Conservation (phyloP, 495 filamentous ascomycete genomes). For the Daldinia grandis region DNA sequence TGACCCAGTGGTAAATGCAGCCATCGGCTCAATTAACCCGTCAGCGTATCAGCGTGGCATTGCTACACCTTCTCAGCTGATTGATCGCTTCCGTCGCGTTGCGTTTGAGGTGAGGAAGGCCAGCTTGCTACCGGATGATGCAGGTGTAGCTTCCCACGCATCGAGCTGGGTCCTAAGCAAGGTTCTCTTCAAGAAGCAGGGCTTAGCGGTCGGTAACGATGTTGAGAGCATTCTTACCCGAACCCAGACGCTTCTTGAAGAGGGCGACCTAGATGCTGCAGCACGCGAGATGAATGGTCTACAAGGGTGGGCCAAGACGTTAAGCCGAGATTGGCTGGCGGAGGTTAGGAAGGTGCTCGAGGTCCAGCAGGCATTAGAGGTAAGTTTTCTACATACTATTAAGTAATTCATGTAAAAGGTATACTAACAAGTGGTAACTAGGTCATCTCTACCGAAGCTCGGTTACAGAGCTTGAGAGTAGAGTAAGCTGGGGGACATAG, state of each 20-base stretch:
- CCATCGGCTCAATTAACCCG: constrained; percentile 93
- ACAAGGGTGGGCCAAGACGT: constrained; percentile 89
- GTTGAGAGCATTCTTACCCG: constrained; percentile 92
- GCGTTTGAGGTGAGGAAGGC: constrained; percentile 94
- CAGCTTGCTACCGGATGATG: constrained; percentile 86
- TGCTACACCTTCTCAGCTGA: constrained; percentile 79
- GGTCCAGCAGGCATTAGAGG: constrained; percentile 94
- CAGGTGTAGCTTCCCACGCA: constrained; percentile 91
- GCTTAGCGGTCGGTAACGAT: constrained; percentile 85
- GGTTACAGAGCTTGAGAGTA: constrained; percentile 66
- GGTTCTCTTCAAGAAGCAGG: constrained; percentile 91
- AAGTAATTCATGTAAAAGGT: constrained; percentile 2
- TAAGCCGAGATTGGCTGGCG: constrained; percentile 90
- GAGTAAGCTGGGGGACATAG: constrained; percentile 48
- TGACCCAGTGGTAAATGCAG: constrained; percentile 85
- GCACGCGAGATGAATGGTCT: constrained; percentile 94
- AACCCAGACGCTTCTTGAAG: constrained; percentile 86
- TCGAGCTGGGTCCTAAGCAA: constrained; percentile 88
- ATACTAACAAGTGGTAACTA: constrained; percentile 34
- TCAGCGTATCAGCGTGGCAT: constrained; percentile 92
- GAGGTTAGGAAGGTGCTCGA: constrained; percentile 91
- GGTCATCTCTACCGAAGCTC: constrained; percentile 69
- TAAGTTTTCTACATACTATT: constrained; percentile 57
- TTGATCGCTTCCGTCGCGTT: constrained; percentile 96
- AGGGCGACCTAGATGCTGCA: constrained; percentile 89